Conservation (phyloP, 1,284 basidiomycete species). For the Singerocomus inundabilis region DNA sequence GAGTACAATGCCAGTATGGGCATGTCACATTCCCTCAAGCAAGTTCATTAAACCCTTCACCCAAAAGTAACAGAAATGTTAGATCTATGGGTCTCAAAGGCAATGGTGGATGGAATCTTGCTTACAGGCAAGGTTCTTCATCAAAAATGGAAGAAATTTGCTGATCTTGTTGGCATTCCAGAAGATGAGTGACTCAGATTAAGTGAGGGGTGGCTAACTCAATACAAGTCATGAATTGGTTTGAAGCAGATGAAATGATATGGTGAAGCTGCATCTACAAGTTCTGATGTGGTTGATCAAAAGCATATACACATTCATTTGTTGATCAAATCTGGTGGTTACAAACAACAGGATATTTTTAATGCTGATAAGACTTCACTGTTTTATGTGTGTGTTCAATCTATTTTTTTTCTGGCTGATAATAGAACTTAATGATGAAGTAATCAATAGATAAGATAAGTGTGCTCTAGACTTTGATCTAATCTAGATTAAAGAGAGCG, state of each 20-base stretch:
- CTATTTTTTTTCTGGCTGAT: no score
- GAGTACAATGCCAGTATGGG: neutral
- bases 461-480: no score
- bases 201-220: constrained; percentile 5
- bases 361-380: neutral
- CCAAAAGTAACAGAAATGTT: constrained; percentile 14
- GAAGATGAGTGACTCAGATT: neutral
- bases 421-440: no score
- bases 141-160: constrained; percentile 13
- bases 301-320: neutral
- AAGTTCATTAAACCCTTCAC: constrained; percentile 5
- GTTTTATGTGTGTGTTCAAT: neutral
- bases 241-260: neutral
- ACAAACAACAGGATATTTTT: neutral
- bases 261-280: constrained; percentile 11
- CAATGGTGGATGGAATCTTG: neutral
- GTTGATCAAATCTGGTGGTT: neutral
- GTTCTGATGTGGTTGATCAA: neutral
- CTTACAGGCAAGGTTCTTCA: constrained; percentile 3
- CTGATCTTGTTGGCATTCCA: neutral
- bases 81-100: constrained; percentile 16
- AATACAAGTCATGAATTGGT: neutral
- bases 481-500: no score
- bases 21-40: neutral
- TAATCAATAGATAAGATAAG: no score